These are phyloP conservation scores for Aspergillus sp. DNA, from an alignment of 2,329 filamentous ascomycete genomes.

Conservation along the genomic window DNA sequence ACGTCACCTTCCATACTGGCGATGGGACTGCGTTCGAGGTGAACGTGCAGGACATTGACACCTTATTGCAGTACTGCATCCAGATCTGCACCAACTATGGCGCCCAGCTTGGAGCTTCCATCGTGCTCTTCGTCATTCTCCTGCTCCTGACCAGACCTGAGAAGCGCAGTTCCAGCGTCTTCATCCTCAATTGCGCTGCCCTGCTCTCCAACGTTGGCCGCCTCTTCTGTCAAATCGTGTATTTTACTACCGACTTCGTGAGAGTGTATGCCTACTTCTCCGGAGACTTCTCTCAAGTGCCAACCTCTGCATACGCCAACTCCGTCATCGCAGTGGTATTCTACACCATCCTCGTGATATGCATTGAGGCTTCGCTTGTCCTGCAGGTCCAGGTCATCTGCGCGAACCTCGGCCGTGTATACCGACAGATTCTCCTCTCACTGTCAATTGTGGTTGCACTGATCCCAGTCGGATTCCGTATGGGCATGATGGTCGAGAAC, in stretches of 20 bases:
- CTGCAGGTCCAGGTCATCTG: constrained; percentile 66
- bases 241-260: constrained; percentile 62
- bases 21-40: constrained; percentile 49
- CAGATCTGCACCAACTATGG: constrained; percentile 65
- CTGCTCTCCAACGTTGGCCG: constrained; percentile 64
- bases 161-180: constrained; percentile 66
- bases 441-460: constrained; percentile 53
- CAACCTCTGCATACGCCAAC: constrained; percentile 45
- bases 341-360: constrained; percentile 55
- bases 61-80: constrained; percentile 50
- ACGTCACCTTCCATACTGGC: constrained; percentile 48
- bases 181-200: constrained; percentile 64
- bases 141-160: constrained; percentile 66
- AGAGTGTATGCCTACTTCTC: constrained; percentile 63
- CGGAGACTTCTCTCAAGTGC: constrained; percentile 56
- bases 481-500: constrained; percentile 55
- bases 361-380: constrained; percentile 61
- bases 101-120: constrained; percentile 67
- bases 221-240: constrained; percentile 45
- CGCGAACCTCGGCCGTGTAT: constrained; percentile 48
- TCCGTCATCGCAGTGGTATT: constrained; percentile 54
- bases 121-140: constrained; percentile 66
- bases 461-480: constrained; percentile 55
- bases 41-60: constrained; percentile 48
- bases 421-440: constrained; percentile 49